These are phyloP conservation scores for Pugionium cornutum DNA, from an alignment of 345 rosid species.

Conservation along the genomic window DNA sequence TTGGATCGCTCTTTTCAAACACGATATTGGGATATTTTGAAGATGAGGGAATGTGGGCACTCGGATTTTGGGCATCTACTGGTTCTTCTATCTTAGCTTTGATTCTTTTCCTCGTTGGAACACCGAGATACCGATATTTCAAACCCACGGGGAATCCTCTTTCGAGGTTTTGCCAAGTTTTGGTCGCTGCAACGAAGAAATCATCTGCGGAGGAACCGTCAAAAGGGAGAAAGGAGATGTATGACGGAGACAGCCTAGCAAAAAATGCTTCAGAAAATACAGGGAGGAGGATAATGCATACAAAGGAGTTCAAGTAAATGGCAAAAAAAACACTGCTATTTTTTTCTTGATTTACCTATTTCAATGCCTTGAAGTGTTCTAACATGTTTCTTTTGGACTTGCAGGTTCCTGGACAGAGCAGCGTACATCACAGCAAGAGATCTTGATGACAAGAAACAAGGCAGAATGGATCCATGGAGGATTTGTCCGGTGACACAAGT, in stretches of 20 bases:
- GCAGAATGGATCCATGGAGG: slow-evolving; percentile 58
- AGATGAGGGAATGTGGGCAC: slow-evolving; percentile 92
- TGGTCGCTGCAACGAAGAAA: slow-evolving; percentile 77
- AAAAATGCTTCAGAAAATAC: slow-evolving; percentile 30
- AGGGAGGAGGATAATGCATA: slow-evolving; percentile 75
- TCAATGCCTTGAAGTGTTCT: slow-evolving; percentile 4
- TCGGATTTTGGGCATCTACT: slow-evolving; percentile 92
- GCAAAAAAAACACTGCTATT: neutral
- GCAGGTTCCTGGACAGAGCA: slow-evolving; percentile 91
- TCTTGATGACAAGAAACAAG: slow-evolving; percentile 63
- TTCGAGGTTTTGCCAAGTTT: slow-evolving; percentile 78
- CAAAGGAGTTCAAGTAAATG: slow-evolving; percentile 84
- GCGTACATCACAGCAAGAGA: slow-evolving; percentile 74
- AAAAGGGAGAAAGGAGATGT: slow-evolving; percentile 47
- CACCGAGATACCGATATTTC: slow-evolving; percentile 76
- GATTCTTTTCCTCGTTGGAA: slow-evolving; percentile 74
- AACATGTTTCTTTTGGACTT: slow-evolving; percentile 21
- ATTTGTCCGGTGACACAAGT: slow-evolving; percentile 93
- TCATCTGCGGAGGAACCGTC: slow-evolving; percentile 50
- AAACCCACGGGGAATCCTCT: slow-evolving; percentile 91
- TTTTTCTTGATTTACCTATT: neutral
- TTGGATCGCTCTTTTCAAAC: slow-evolving; percentile 98
- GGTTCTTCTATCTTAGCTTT: slow-evolving; percentile 82
- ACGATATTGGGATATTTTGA: slow-evolving; percentile 87
- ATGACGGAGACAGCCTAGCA: slow-evolving; percentile 45